Evolutionary conservation across 1,284 basidiomycete species (phyloP).

Genomic region (Mixia osmundae): DNA sequence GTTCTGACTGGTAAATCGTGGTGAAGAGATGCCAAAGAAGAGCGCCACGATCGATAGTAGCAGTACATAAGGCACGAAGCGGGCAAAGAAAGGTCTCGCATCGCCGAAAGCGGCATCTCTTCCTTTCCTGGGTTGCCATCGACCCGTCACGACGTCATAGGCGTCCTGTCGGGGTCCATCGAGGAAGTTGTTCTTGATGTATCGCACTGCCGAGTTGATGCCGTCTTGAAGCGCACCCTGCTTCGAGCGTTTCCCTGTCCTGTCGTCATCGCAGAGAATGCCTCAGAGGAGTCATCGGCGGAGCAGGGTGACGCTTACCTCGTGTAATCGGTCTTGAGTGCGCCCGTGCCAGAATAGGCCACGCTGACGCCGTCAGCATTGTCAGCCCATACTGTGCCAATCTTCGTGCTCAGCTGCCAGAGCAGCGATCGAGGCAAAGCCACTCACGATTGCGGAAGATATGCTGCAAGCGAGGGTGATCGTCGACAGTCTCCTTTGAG

Average conservation of each 20-base stretch:
- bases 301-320: conserved; percentile 23
- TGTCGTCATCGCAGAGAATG: conserved; percentile 2
- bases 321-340: conserved; percentile 92
- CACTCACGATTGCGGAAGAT: conserved; percentile 72
- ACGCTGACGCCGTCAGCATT: conserved; percentile 79
- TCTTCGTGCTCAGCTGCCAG: conserved; percentile 5
- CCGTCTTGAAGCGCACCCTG: conserved; percentile 67
- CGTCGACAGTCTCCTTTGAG: conserved; percentile 43
- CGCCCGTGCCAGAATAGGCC: conserved; percentile 86
- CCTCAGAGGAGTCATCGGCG: neutral
- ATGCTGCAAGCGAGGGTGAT: conserved; percentile 49
- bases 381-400: conserved; percentile 69
- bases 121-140: conserved; percentile 45
- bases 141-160: conserved; percentile 79
- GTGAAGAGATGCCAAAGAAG: conserved; percentile 53
- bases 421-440: neutral
- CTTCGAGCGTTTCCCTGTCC: conserved; percentile 62
- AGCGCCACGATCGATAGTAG: conserved; percentile 69
- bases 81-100: conserved; percentile 48
- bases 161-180: conserved; percentile 88
- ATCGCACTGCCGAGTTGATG: conserved; percentile 61
- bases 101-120: conserved; percentile 41
- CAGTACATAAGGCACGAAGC: conserved; percentile 62
- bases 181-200: conserved; percentile 91
- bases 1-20: conserved; percentile 50